Conservation (phyloP, 2,329 filamentous ascomycete species). For the Ascochyta lentis region DNA sequence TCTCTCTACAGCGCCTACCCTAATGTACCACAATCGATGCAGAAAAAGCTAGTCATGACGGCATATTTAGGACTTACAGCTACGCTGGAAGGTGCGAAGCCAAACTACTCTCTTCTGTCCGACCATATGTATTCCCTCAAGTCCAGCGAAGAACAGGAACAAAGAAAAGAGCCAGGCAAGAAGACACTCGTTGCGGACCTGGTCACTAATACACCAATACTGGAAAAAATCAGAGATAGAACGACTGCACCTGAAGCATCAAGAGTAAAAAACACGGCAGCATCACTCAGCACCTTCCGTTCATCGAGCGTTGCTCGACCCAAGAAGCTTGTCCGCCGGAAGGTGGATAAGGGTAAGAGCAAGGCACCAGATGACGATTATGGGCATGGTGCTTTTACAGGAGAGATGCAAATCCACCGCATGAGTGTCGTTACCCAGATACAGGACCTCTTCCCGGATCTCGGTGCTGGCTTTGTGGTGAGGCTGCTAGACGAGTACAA, state of each 20-base stretch:
- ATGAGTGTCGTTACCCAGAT: conserved; percentile 87
- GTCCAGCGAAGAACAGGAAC: conserved; percentile 69
- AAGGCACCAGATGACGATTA: conserved; percentile 45
- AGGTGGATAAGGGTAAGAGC: conserved; percentile 71
- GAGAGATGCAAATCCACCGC: conserved; percentile 74
- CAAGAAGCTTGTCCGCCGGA: conserved; percentile 61
- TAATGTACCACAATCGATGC: conserved; percentile 67
- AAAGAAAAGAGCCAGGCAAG: conserved; percentile 47
- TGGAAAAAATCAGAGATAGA: conserved; percentile 67
- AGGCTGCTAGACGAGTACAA: conserved; percentile 80
- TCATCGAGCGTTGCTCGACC: conserved; percentile 59
- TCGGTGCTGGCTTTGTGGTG: conserved; percentile 82
- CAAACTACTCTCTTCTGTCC: conserved; percentile 76
- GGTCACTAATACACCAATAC: conserved; percentile 78
- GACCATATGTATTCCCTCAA: conserved; percentile 87
- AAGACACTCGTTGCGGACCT: conserved; percentile 79
- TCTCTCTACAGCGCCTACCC: conserved; percentile 71
- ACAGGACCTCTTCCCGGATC: conserved; percentile 90
- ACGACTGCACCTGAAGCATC: conserved; percentile 59
- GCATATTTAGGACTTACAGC: conserved; percentile 77
- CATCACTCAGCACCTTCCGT: conserved; percentile 65
- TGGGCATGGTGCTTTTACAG: conserved; percentile 45
- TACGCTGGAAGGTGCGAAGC: conserved; percentile 69
- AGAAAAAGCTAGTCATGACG: conserved; percentile 73
- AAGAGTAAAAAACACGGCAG: conserved; percentile 66